Conservation (phyloP, 2,329 filamentous ascomycete species). For the Colletotrichum kahawae region DNA sequence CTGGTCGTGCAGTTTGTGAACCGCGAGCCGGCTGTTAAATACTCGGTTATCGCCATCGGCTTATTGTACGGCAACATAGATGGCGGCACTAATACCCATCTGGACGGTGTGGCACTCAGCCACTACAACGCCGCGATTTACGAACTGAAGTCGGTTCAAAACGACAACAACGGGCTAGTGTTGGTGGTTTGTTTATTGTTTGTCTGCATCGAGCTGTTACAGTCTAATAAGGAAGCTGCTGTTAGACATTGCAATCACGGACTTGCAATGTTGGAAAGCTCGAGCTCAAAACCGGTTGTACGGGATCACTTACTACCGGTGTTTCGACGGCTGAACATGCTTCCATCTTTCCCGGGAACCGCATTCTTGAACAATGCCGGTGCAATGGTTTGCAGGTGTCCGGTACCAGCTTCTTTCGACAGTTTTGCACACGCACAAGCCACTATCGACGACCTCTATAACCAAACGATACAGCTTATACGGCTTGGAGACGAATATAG, state of each 20-base stretch:
- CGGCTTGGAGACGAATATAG: not conserved
- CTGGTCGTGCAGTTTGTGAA: constrained; percentile 14
- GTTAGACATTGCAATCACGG: not conserved
- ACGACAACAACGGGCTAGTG: not conserved
- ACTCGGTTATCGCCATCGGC: constrained; percentile 9
- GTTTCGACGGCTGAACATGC: not conserved
- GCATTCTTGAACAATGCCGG: not conserved
- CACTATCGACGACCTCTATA: not conserved
- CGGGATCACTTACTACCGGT: not conserved
- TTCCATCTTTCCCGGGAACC: not conserved
- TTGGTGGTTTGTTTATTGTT: not conserved
- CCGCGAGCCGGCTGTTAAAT: not conserved
- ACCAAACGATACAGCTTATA: not conserved
- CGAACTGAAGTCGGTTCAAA: not conserved
- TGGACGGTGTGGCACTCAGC: constrained; percentile 16
- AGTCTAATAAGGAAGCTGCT: not conserved
- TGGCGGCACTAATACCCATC: not conserved
- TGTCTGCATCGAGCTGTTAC: not conserved
- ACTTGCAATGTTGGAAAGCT: not conserved
- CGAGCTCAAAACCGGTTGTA: not conserved
- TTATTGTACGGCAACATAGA: constrained; percentile 22
- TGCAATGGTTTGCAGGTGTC: not conserved
- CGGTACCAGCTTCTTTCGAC: not conserved
- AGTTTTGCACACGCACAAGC: not conserved
- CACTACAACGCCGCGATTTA: constrained; percentile 11